Conservation (phyloP, 495 filamentous ascomycete species). For the Daldinia caldariorum region DNA sequence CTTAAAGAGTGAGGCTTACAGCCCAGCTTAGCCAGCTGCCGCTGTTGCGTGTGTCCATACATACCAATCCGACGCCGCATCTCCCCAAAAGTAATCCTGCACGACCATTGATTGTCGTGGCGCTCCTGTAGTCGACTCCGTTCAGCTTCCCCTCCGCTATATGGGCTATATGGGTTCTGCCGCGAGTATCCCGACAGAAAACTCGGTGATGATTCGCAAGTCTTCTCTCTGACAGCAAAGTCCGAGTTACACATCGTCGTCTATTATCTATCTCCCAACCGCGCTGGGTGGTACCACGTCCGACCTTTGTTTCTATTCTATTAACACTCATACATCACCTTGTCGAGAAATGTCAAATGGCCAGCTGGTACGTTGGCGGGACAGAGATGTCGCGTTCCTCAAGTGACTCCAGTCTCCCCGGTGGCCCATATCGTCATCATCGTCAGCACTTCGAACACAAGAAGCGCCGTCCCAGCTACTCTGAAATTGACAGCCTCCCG, state of each 20-base stretch:
- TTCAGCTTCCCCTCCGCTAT: constrained; percentile 16
- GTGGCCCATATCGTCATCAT: constrained; percentile 31
- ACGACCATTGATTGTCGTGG: constrained; percentile 42
- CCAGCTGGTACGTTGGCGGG: constrained; percentile 47
- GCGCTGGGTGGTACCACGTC: constrained; percentile 41
- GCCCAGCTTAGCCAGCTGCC: constrained; percentile 41
- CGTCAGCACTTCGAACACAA: constrained; percentile 33
- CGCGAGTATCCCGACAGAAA: constrained; percentile 24
- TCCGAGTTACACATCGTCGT: constrained; percentile 21
- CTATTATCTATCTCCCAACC: constrained; percentile 13
- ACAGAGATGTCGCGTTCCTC: constrained; percentile 50
- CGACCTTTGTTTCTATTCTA: constrained; percentile 16
- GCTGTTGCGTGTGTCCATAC: constrained; percentile 37
- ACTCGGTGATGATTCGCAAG: constrained; percentile 38
- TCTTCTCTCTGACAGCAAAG: constrained; percentile 37
- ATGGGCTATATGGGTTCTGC: constrained; percentile 16
- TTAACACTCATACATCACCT: constrained; percentile 21
- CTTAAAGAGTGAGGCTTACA: constrained; percentile 42
- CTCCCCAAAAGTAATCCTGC: constrained; percentile 37
- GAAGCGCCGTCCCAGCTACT: constrained; percentile 44
- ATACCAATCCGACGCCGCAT: constrained; percentile 34
- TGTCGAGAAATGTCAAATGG: constrained; percentile 48
- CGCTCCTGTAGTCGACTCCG: constrained; percentile 36
- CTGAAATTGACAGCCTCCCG: constrained; percentile 35
- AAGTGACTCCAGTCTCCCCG: constrained; percentile 47